Evolutionary conservation across 2,329 filamentous ascomycete species (phyloP).

Genomic region (Lachnum nothofagi): DNA sequence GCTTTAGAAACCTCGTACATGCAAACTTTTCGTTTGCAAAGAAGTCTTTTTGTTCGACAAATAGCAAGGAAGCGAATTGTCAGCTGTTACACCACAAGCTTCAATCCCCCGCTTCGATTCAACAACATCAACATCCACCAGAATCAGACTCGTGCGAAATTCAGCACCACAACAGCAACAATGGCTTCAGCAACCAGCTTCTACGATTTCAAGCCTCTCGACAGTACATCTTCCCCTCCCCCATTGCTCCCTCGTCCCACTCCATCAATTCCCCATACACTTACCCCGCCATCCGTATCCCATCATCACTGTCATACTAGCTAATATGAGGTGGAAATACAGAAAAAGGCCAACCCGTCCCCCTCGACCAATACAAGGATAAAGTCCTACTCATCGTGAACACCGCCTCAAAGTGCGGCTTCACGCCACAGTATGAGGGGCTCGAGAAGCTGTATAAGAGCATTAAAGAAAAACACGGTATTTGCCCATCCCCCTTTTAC

Average conservation of each 20-base stretch:
- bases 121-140: slow-evolving; percentile 3
- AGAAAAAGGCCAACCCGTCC: slow-evolving; percentile 70
- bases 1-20: too few relatives aligned
- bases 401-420: slow-evolving; percentile 97
- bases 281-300: slow-evolving; percentile 2
- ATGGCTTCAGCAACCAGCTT: slow-evolving; percentile 69
- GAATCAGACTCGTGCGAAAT: background rate
- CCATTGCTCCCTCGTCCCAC: background rate
- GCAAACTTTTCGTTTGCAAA: background rate
- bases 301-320: slow-evolving; percentile 1
- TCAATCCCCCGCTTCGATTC: background rate
- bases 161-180: slow-evolving; percentile 7
- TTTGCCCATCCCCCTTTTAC: slow-evolving; percentile 32
- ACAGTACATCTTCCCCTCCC: slow-evolving; percentile 52
- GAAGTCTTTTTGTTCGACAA: slow-evolving; percentile 9
- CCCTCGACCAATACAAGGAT: slow-evolving; percentile 69
- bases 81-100: background rate
- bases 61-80: background rate
- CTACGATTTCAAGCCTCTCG: slow-evolving; percentile 78
- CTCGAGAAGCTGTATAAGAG: slow-evolving; percentile 87
- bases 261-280: background rate
- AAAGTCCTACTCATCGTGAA: slow-evolving; percentile 97
- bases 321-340: slow-evolving; percentile 17
- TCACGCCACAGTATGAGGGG: slow-evolving; percentile 89
- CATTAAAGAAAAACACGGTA: slow-evolving; percentile 56